Conservation (phyloP, 768 basidiomycete genomes). For the Mycena leptocephala region DNA sequence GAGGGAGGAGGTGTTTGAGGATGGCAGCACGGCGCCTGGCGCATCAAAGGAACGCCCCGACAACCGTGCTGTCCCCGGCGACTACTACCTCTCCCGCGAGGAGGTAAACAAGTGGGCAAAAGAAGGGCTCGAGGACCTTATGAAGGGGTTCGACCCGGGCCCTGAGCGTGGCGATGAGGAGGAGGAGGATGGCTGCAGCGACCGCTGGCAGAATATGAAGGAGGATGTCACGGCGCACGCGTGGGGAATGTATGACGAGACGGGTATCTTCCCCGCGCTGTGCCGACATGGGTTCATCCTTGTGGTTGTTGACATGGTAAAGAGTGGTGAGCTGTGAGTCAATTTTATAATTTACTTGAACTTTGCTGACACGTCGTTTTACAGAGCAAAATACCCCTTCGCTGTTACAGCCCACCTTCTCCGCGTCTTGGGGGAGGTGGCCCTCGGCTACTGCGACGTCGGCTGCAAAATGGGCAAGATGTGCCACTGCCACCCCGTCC, state of each 20-base stretch:
- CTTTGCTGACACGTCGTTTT: background rate
- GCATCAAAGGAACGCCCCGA: conserved; percentile 46
- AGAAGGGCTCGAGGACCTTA: too few relatives aligned
- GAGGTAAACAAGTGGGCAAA: background rate
- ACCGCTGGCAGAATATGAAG: conserved; percentile 41
- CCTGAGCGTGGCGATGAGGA: conserved; percentile 18
- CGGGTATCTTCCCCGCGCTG: conserved; percentile 53
- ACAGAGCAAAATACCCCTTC: conserved; percentile 17
- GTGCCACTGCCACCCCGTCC: background rate
- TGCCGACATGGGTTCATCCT: conserved; percentile 53
- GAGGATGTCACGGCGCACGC: conserved; percentile 41
- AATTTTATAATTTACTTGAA: background rate
- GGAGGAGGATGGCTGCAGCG: conserved; percentile 34
- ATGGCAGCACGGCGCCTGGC: background rate
- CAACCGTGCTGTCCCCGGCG: background rate
- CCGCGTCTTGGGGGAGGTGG: conserved; percentile 4
- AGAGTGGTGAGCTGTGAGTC: conserved; percentile 56
- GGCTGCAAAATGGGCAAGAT: conserved; percentile 29
- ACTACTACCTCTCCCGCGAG: background rate
- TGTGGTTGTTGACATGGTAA: conserved; percentile 50
- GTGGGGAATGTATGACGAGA: conserved; percentile 55
- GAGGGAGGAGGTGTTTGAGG: background rate
- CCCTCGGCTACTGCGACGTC: too few relatives aligned
- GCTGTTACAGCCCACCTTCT: conserved; percentile 18
- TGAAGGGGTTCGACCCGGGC: background rate